phyloP scores from a whole-genome alignment of 352 stramenopile genomes.

The Globisporangium viniferum region DNA sequence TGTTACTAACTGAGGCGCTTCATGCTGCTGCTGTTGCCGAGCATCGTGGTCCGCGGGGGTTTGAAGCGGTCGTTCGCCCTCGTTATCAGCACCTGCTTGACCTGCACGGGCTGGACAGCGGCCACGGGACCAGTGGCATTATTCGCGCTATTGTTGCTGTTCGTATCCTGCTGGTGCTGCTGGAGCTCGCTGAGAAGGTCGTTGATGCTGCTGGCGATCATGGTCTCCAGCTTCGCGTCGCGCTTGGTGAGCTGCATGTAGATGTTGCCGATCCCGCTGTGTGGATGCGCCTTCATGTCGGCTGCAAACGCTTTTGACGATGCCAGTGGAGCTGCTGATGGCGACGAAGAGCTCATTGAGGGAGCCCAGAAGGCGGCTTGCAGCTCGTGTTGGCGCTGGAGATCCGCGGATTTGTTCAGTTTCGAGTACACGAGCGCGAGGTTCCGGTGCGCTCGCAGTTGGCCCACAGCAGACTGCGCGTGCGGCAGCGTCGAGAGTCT shows the following conservation, averaged over 20 bases:
- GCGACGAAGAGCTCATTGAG: slow-evolving; percentile 9
- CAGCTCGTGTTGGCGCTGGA: slow-evolving; percentile 41
- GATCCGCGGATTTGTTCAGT: slow-evolving; percentile 33
- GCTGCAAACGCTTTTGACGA: slow-evolving; percentile 27
- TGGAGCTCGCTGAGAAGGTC: slow-evolving; percentile 28
- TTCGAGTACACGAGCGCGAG: slow-evolving; percentile 63
- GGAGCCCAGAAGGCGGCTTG: slow-evolving; percentile 22
- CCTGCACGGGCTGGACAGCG: slow-evolving; percentile 4
- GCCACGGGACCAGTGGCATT: not conserved
- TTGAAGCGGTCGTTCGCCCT: not conserved
- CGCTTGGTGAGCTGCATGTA: slow-evolving; percentile 49
- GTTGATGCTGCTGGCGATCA: slow-evolving; percentile 33
- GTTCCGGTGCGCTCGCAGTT: slow-evolving; percentile 63
- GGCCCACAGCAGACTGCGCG: slow-evolving; percentile 50
- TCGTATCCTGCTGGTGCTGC: slow-evolving; percentile 15
- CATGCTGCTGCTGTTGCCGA: slow-evolving; percentile 14
- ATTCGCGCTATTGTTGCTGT: not conserved
- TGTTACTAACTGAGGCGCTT: slow-evolving; percentile 8
- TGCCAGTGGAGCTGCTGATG: too few relatives aligned
- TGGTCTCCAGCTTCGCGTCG: slow-evolving; percentile 33
- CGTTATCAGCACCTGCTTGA: slow-evolving; percentile 16
- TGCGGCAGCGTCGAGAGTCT: slow-evolving; percentile 32
- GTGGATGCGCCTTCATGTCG: slow-evolving; percentile 45
- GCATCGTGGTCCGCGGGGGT: not conserved
- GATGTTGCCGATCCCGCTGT: slow-evolving; percentile 56